Base-by-base conservation (phyloP, 768 basidiomycete genomes). In the Trametes punicea region DNA sequence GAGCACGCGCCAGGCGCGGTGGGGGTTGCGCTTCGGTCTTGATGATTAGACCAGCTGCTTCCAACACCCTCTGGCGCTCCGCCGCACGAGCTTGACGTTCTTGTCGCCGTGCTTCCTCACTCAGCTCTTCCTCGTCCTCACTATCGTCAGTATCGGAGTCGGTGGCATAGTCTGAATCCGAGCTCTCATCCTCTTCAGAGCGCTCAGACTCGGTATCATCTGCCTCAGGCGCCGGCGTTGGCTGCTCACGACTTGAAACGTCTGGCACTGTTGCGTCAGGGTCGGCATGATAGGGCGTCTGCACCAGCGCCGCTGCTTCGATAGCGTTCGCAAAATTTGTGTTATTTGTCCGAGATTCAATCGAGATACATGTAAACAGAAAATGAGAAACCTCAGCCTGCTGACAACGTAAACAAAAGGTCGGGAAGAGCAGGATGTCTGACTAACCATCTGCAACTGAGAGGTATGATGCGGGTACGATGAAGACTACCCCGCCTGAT, bases 391-490 rank as follows among this genome's bases (percentile, higher is more conserved):
- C 78, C 93, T 92, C 81, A 94, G 90, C 84, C 90, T 91, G 84
- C 76, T 63, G 70, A 67, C 69, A 71, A 77, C 70, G 78, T 81
- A 80, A 83, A 82, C 75, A 75, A 77, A 73, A 67, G 73, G 81
- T 81, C 74, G 80, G 77, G 79, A 75, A 77, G 74, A 69, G 64
- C 64, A 70, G 71, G 65, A 64, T 75, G 65, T 71, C 65, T 64
- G 71, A 96, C 95, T 96, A 87, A 96, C 96, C 91, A 82, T 88
- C 83, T 67, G 79, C 77, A 64, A 85, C 71, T 72, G 96, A 90
- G 69, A 99, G 70, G 70, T 98, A 98, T 18, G 86, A 83, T 23
- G 94, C 93, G 49, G 97, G 97, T 4, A 94, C 93, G 66, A 94
- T 85, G 74, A 88, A 90, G 49, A 97, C 84, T 58, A 85, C 71